Conservation (phyloP, 352 stramenopile species). For the Phytophthora melonis region DNA sequence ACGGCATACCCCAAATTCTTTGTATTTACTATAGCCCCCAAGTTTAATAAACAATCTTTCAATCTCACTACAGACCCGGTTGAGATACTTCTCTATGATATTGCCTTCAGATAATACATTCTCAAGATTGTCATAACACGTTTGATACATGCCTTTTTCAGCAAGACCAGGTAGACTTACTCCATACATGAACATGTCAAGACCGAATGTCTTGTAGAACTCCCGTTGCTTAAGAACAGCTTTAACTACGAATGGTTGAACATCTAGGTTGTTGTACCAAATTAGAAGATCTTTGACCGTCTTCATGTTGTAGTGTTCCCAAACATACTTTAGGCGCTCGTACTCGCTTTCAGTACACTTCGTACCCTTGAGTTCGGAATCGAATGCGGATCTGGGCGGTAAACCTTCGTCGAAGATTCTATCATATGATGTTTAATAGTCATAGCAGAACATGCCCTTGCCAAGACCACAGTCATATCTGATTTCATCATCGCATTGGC, state of each 20-base stretch:
- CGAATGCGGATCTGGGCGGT: slow-evolving; percentile 25
- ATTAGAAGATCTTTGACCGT: slow-evolving; percentile 41
- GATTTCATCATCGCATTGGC: slow-evolving; percentile 41
- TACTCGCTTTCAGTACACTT: slow-evolving; percentile 34
- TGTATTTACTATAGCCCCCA: too few relatives aligned
- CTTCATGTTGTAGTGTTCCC: slow-evolving; percentile 48
- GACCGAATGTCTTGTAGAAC: too few relatives aligned
- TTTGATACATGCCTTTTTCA: too few relatives aligned
- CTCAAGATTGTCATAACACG: too few relatives aligned
- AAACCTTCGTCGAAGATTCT: background rate
- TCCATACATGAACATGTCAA: too few relatives aligned
- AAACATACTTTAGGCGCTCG: slow-evolving; percentile 36
- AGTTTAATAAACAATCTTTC: too few relatives aligned
- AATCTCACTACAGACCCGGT: too few relatives aligned
- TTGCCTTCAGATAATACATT: too few relatives aligned
- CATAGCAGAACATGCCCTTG: slow-evolving; percentile 19
- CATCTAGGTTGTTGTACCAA: slow-evolving; percentile 23
- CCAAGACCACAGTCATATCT: slow-evolving; percentile 20
- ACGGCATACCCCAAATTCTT: too few relatives aligned
- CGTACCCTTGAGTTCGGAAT: slow-evolving; percentile 1
- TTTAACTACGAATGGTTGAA: background rate
- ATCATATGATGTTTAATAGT: slow-evolving; percentile 40
- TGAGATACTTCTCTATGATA: too few relatives aligned
- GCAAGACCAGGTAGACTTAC: too few relatives aligned
- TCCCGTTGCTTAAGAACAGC: too few relatives aligned